phyloP scores from a whole-genome alignment of 768 basidiomycete genomes.

The Lanmaoa pseudosensibilis region DNA sequence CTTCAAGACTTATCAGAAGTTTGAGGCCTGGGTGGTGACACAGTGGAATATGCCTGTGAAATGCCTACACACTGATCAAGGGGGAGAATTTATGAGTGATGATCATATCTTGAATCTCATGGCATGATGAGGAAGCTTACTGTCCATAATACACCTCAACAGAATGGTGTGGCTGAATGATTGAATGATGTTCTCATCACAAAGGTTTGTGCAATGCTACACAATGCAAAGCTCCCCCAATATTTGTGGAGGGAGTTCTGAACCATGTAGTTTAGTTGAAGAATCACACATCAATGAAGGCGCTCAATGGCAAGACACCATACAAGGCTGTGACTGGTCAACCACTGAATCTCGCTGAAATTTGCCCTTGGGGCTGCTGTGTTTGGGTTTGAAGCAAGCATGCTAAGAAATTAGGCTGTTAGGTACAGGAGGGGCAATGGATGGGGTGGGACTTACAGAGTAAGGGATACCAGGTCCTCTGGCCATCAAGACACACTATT shows the following conservation, averaged over 20 bases:
- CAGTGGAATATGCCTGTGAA: background rate
- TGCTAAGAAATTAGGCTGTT: background rate
- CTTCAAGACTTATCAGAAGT: conserved; percentile 5
- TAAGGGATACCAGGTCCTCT: background rate
- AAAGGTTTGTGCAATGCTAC: background rate
- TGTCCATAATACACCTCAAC: background rate
- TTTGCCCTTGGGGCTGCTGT: too few relatives aligned
- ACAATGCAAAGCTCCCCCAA: background rate
- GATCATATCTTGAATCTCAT: background rate
- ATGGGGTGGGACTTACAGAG: background rate
- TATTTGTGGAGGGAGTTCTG: conserved; percentile 1
- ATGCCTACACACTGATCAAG: background rate
- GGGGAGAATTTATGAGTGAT: conserved; percentile 34
- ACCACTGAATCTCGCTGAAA: background rate
- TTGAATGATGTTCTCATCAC: background rate
- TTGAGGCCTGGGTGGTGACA: background rate
- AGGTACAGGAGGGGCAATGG: background rate
- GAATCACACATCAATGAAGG: background rate
- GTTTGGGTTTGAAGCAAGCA: too few relatives aligned
- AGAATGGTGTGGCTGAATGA: background rate
- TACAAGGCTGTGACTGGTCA: background rate
- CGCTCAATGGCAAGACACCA: background rate
- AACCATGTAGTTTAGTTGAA: conserved; percentile 5
- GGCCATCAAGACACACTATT: background rate
- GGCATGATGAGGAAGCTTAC: background rate